phyloP scores from a whole-genome alignment of 805 yeast species.

The Soucietia sequanensis region DNA sequence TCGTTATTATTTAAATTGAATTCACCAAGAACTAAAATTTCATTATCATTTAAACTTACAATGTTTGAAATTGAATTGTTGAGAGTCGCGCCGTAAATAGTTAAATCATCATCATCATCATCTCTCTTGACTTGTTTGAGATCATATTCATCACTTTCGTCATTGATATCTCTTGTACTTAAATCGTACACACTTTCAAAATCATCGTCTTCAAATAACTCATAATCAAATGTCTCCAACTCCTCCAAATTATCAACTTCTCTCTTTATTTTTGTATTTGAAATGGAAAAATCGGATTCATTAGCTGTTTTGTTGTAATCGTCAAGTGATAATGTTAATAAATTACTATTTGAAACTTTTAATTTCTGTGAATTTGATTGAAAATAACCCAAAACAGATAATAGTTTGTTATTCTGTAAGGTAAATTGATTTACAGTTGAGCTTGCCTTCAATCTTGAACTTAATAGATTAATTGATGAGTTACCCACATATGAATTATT shows the following conservation, averaged over 20 bases:
- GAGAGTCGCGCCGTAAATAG: conserved; percentile 29
- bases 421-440: conserved; percentile 32
- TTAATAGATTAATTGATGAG: conserved; percentile 36
- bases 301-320: conserved; percentile 33
- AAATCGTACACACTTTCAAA: neutral
- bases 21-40: conserved; percentile 28
- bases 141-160: conserved; percentile 14
- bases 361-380: conserved; percentile 31
- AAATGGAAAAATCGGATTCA: conserved; percentile 20
- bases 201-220: neutral
- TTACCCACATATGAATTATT: conserved; percentile 40
- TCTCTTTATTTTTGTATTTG: conserved; percentile 14
- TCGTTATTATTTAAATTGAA: conserved; percentile 27
- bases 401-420: conserved; percentile 30
- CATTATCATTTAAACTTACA: conserved; percentile 13
- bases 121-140: too few species aligned
- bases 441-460: conserved; percentile 25
- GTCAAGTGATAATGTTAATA: conserved; percentile 24
- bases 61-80: conserved; percentile 27
- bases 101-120: conserved; percentile 3
- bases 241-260: conserved; percentile 7
- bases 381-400: conserved; percentile 51
- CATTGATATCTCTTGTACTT: conserved; percentile 5
- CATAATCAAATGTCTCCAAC: neutral
- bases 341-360: conserved; percentile 24